A percentile compares a stretch with the other conserved stretches of the same genome.
Conservation (phyloP, 805 yeast species). For the Millerago galiae region DNA sequence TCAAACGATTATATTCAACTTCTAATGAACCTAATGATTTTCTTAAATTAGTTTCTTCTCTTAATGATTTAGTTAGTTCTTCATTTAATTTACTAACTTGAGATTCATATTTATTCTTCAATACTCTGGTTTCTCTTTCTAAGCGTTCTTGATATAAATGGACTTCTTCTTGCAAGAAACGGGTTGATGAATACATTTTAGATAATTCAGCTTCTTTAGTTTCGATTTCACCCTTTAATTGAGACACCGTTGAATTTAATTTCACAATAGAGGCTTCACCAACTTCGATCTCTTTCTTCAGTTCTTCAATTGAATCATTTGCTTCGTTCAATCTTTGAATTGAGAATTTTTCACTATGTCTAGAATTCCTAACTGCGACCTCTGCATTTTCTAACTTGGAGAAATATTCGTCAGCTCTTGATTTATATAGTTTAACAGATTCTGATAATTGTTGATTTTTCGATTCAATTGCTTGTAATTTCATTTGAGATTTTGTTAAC, state of each 20-base stretch:
- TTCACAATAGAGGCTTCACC: constrained; percentile 49
- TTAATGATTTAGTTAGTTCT: constrained; percentile 48
- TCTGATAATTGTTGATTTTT: constrained; percentile 51
- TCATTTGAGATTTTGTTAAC: constrained; percentile 43
- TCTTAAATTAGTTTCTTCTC: constrained; percentile 59
- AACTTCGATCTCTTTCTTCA: constrained; percentile 46
- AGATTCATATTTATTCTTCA: constrained; percentile 32
- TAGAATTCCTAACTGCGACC: constrained; percentile 55
- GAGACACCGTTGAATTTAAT: constrained; percentile 42
- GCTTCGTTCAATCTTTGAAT: constrained; percentile 48
- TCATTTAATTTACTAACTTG: constrained; percentile 50
- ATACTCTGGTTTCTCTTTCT: constrained; percentile 33
- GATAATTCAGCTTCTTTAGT: constrained; percentile 51
- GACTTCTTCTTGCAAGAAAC: constrained; percentile 49
- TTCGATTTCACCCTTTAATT: constrained; percentile 49
- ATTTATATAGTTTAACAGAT: constrained; percentile 54
- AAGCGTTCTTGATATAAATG: constrained; percentile 43
- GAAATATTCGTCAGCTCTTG: constrained; percentile 68
- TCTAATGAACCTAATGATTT: constrained; percentile 57
- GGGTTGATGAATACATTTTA: constrained; percentile 41
- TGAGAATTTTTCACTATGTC: constrained; percentile 52
- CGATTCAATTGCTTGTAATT: constrained; percentile 47
- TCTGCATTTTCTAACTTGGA: constrained; percentile 75
- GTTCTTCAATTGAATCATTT: constrained; percentile 36
- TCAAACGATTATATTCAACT: constrained; percentile 52